A percentile compares a stretch with the other conserved stretches of the same genome.
phyloP scores from a whole-genome alignment of 2,329 filamentous ascomycete species.

The Neurospora sp. region DNA sequence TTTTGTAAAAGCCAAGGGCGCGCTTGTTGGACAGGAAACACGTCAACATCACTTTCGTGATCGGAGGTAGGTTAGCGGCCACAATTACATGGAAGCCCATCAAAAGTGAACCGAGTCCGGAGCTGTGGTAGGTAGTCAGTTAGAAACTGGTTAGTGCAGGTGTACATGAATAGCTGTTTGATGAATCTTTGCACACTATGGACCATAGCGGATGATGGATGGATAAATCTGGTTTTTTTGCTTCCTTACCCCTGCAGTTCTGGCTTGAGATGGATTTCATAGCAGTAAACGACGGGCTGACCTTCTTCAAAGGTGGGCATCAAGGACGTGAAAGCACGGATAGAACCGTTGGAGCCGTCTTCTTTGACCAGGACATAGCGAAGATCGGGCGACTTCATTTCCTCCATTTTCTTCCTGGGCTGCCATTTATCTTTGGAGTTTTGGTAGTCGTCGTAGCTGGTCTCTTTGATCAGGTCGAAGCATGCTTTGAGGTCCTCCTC shows the following conservation, averaged over 20 bases:
- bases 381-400: constrained; percentile 60
- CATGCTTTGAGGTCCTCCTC: constrained; percentile 40
- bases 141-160: neutral
- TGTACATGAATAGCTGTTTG: no score
- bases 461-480: constrained; percentile 48
- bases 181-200: no score
- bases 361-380: constrained; percentile 55
- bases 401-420: constrained; percentile 45
- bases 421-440: constrained; percentile 55
- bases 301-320: constrained; percentile 62
- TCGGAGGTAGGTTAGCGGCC: constrained; percentile 40
- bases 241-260: constrained; percentile 41
- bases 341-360: constrained; percentile 6
- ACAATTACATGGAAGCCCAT: constrained; percentile 45
- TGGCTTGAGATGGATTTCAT: constrained; percentile 61
- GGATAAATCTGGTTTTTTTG: neutral
- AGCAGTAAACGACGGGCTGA: constrained; percentile 62
- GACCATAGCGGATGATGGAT: no score
- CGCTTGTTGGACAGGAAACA: constrained; percentile 54
- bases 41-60: constrained; percentile 63
- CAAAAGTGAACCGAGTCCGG: constrained; percentile 51
- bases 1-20: constrained; percentile 51
- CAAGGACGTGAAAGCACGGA: constrained; percentile 53
- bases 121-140: constrained; percentile 27
- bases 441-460: constrained; percentile 55